phyloP scores from a whole-genome alignment of 2,329 filamentous ascomycete species.

The Zymoseptoria pseudotritici region DNA sequence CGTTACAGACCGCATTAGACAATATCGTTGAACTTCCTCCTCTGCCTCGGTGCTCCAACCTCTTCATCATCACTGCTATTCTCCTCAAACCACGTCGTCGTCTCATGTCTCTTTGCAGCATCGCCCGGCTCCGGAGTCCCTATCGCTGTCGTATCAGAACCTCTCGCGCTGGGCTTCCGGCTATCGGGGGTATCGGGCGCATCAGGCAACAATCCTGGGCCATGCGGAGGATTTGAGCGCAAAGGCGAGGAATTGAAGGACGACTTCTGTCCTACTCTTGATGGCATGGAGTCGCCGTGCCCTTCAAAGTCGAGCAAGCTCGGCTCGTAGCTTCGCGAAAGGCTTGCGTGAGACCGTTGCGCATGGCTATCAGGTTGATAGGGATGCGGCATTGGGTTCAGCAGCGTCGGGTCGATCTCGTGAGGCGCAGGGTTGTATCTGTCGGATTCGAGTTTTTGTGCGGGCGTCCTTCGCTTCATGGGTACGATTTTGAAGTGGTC shows the following conservation, averaged over 20 bases:
- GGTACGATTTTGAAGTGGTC: constrained; percentile 10
- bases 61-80: constrained; percentile 4
- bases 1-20: neutral
- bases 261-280: neutral
- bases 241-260: neutral
- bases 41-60: neutral
- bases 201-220: constrained; percentile 4
- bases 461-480: constrained; percentile 14
- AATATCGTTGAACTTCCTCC: neutral
- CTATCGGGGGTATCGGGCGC: neutral
- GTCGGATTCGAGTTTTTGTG: constrained; percentile 8
- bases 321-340: neutral
- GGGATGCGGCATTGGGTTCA: neutral
- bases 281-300: neutral
- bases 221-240: neutral
- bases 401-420: neutral
- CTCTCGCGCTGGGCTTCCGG: neutral
- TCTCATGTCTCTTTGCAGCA: constrained; percentile 13
- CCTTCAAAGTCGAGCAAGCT: neutral
- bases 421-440: neutral
- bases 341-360: neutral
- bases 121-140: constrained; percentile 11
- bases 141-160: neutral
- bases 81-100: constrained; percentile 12
- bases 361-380: neutral